Evolutionary conservation across 2,329 filamentous ascomycete species (phyloP), one percentile per base, ranked within the genome.

Genomic region (Penicillium verrucosum): DNA sequence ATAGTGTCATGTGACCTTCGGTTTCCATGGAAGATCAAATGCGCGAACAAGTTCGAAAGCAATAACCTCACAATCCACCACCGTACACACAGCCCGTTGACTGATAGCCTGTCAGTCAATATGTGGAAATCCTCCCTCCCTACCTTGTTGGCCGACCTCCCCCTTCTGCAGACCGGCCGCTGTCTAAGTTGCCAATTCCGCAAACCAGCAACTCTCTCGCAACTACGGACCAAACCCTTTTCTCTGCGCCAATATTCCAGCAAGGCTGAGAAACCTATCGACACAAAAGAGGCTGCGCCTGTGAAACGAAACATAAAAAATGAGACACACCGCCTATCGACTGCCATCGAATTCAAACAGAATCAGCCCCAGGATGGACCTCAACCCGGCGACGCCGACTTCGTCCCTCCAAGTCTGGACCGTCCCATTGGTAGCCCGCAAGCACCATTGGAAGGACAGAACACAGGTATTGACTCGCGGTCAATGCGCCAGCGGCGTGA

Each of bases 401-500:
- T 82, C 68, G 74, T 76, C 7, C 83, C 82, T 8, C 78, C 80
- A 47, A 78, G 78, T 1, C 78, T 87, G 52, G 78, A 79, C 38
- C 85, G 90, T 37, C 93, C 94, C 14, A 93, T 99, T 64, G 94
- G 94, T 60, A 85, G 96, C 75, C 80, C 81, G 11, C 76, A 84
- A 37, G 89, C 92, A 2, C 94, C 94, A 0, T 77, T 81, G 56
- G 77, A 84, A 12, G 91, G 91, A 58, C 87, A 97, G 73, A 97
- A 97, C 75, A 88, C 86, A 1, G 92, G 92, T 51, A 73, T 89
- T 59, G 90, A 95, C 67, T 69, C 65, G 18, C 85, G 92, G 40
- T 81, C 86, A 1, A 73, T 89, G 60, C 79, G 80, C 59, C 81
- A 96, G 75, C 84, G 85, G 48, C 82, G 87, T 40, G 85, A 90